Base-by-base conservation (phyloP, 176 grass and related monocot species). In the Eremochloa ophiuroides region DNA sequence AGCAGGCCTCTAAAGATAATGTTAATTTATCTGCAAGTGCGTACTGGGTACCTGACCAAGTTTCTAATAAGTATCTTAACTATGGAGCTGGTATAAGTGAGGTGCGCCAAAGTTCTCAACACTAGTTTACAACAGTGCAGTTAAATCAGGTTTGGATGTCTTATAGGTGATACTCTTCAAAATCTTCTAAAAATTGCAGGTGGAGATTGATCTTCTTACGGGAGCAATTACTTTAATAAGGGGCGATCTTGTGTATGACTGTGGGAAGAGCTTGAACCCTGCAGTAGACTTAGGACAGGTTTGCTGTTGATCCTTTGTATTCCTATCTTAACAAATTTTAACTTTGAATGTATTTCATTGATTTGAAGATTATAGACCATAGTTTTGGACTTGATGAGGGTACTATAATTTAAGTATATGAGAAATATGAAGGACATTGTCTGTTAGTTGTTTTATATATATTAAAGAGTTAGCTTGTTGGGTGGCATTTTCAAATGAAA, bases 251-350 rank as follows among this genome's bases (percentile, higher is more conserved):
- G n/a, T 78, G 25, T 94, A 94, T 80, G 92, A 94, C 73, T 94
- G 89, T 80, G 92, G 92, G 16, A 83, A 82, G 79, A 94, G 92
- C 38, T 75, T 94, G 76, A 94, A 94, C 55, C 92, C 89, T 89
- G 92, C 89, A 25, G 83, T 91, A 18, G 92, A 94, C 80, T 82
- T 94, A 37, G 92, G 92, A 39, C 92, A 94, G 92, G 89, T 91
- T 62, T 77, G 61, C 3, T 56, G 35, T 34, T 10, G 14, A 75
- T 69, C 39, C 28, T 51, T 23, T 47, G n/a, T 33, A 50, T 81
- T 66, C 0, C 1, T 79, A 2, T 62, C 41, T 75, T 37, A 29
- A 8, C 20, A 4, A 27, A 6, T 60, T 80, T 16, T 50, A 39
- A 31, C 46, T 64, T 7, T 47, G 5, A 69, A 62, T 46, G 4